Conservation (phyloP, 2,329 filamentous ascomycete species). For the Fusarium sp. region DNA sequence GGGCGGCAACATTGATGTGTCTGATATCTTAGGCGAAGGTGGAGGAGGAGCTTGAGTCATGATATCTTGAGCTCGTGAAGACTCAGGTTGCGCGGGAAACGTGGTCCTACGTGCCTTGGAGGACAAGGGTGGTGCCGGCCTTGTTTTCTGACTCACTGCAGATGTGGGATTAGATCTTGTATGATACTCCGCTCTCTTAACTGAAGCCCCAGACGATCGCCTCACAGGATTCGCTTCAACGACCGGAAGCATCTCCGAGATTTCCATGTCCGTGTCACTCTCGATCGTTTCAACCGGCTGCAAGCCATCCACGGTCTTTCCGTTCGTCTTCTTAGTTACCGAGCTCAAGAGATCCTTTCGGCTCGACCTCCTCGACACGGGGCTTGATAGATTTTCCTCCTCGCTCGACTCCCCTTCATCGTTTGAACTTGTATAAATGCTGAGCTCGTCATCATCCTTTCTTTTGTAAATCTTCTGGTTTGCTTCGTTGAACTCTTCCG, state of each 20-base stretch:
- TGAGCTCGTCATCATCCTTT: slow-evolving; percentile 13
- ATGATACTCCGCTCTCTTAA: neutral
- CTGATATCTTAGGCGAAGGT: slow-evolving; percentile 34
- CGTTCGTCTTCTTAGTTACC: neutral
- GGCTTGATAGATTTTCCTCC: neutral
- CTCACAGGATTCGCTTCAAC: neutral
- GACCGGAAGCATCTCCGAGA: slow-evolving; percentile 1
- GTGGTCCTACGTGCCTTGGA: neutral
- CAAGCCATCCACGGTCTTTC: neutral
- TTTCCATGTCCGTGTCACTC: slow-evolving; percentile 35
- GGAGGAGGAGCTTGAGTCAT: slow-evolving; percentile 27
- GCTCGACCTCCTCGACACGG: neutral
- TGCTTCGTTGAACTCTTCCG: slow-evolving; percentile 47
- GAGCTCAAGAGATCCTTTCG: neutral
- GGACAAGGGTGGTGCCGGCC: neutral
- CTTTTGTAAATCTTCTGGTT: slow-evolving; percentile 25
- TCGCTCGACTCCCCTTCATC: slow-evolving; percentile 11
- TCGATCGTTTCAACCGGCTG: slow-evolving; percentile 11
- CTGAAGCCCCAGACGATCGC: neutral
- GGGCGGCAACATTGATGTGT: slow-evolving; percentile 35
- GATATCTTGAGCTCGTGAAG: slow-evolving; percentile 20
- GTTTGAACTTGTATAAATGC: slow-evolving; percentile 36
- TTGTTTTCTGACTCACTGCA: neutral
- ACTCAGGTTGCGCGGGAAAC: slow-evolving; percentile 1
- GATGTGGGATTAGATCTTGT: neutral